A percentile compares a stretch with the other conserved stretches of the same genome.
These are phyloP conservation scores for Kokia cookei DNA, from an alignment of 441 rosid genomes.

Conservation along the genomic window DNA sequence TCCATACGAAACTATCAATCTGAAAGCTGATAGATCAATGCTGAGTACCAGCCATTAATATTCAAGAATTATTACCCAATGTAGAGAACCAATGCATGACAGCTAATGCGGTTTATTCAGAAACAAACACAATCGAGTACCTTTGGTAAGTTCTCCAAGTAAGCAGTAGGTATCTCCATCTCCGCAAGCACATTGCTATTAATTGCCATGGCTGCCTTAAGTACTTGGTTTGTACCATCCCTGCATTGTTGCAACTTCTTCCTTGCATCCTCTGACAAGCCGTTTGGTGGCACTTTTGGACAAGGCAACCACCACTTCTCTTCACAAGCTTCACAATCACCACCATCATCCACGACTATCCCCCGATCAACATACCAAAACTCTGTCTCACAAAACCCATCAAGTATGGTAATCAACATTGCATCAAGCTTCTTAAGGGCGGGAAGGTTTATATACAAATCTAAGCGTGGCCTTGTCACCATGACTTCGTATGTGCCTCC, in stretches of 20 bases:
- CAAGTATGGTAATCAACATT: constrained; percentile 74
- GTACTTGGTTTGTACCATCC: constrained; percentile 86
- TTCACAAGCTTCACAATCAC: constrained; percentile 50
- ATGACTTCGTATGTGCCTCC: constrained; percentile 95
- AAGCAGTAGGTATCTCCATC: constrained; percentile 86
- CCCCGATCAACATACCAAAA: constrained; percentile 95
- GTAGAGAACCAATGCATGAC: not conserved
- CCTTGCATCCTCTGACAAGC: constrained; percentile 73
- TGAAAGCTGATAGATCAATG: not conserved
- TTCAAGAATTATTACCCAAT: not conserved
- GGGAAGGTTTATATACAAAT: constrained; percentile 78
- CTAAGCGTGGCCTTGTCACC: constrained; percentile 82
- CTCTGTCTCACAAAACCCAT: constrained; percentile 63
- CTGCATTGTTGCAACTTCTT: constrained; percentile 80
- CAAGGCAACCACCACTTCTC: constrained; percentile 99
- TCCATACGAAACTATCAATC: not conserved
- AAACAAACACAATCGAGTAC: constrained; percentile 20
- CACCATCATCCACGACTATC: constrained; percentile 56
- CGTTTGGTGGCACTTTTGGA: constrained; percentile 73
- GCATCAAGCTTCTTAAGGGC: constrained; percentile 97
- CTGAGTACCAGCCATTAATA: not conserved
- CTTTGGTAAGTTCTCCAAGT: constrained; percentile 87
- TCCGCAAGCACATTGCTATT: constrained; percentile 83
- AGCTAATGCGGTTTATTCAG: not conserved
- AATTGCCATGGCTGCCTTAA: constrained; percentile 97